Base-by-base conservation (phyloP, 306 rosid species). In the Lathyrus tuberosus region DNA sequence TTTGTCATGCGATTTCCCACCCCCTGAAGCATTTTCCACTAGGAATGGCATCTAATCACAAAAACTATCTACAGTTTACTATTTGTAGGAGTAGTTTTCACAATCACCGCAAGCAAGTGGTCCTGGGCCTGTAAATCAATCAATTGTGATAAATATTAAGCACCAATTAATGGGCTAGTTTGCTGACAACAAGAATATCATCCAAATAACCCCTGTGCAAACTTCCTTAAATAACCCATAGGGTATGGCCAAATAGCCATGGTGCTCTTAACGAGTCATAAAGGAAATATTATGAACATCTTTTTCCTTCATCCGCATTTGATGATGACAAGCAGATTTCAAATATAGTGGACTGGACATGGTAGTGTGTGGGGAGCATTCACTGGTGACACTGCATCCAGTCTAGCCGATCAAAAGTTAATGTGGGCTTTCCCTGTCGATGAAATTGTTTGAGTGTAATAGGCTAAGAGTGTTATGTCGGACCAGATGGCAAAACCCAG, bases 81-180 rank as follows among this genome's bases (percentile, higher is more conserved):
- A 79, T 2, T 72, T 53, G 77, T 46, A 49, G 87, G 54, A 71
- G 85, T 75, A 43, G 87, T 51, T 81, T 84, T 93, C 71, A 93
- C 84, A 22, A 93, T 58, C 65, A 85, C 98, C 35, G 86, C 97
- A 73, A 90, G 94, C 84, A 88, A 72, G 80, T 85, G 91, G 78
- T 90, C 87, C 82, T 81, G 91, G 35, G 54, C 86, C 97, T 93
- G 96, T 64, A 62, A 71, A 73, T 41, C 77, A 53, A 47, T 46
- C 73, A 53, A 47, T 76, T 46, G 73, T 40, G 38, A 76, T 14
- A 67, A 18, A 73, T 24, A 41, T 73, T 82, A 77, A 79, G 79
- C 62, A 66, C 57, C 54, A 61, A 64, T 62, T 70, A 72, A 57
- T 40, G 58, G 20, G 41, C n/a, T n/a, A n/a, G n/a, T n/a, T n/a